Evolutionary conservation across 1,284 basidiomycete species (phyloP).

Genomic region (Lignosus rhinocerotis): DNA sequence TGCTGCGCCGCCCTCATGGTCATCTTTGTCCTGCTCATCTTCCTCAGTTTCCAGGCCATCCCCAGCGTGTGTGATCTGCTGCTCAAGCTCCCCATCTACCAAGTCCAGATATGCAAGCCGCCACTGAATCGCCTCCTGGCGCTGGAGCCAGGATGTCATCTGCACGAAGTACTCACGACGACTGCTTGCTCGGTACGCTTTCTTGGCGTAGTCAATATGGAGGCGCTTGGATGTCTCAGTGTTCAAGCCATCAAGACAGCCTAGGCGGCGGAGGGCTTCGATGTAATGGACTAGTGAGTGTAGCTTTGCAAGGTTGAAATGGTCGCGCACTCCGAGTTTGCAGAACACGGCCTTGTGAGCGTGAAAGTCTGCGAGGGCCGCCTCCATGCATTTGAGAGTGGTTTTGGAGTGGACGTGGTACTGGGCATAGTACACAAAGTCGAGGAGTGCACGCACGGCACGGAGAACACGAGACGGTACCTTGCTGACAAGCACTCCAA

Average conservation of each 20-base stretch:
- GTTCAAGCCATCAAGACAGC: constrained; percentile 28
- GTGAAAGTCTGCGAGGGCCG: constrained; percentile 26
- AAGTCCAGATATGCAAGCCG: background rate
- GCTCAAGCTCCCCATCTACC: constrained; percentile 3
- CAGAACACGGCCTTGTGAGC: constrained; percentile 30
- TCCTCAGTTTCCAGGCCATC: background rate
- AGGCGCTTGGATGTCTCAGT: constrained; percentile 28
- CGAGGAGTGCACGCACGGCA: constrained; percentile 6
- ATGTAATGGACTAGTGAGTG: constrained; percentile 30
- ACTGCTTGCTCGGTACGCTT: constrained; percentile 30
- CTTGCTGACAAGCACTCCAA: constrained; percentile 25
- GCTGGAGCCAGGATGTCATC: constrained; percentile 31
- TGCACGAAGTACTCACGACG: constrained; percentile 24
- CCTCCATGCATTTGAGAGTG: constrained; percentile 19
- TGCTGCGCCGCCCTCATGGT: no score
- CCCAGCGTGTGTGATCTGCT: background rate
- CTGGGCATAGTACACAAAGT: constrained; percentile 25
- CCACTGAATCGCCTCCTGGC: background rate
- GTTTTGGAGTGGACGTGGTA: constrained; percentile 22
- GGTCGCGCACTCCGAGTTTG: constrained; percentile 15
- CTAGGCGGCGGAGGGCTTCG: constrained; percentile 18
- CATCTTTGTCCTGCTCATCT: background rate
- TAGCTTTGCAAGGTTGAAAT: constrained; percentile 36
- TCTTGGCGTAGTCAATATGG: constrained; percentile 24
- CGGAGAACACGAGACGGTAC: constrained; percentile 3